phyloP scores from a whole-genome alignment of 371 early-diverging fungal genomes.

The Chytridium lagenaria region DNA sequence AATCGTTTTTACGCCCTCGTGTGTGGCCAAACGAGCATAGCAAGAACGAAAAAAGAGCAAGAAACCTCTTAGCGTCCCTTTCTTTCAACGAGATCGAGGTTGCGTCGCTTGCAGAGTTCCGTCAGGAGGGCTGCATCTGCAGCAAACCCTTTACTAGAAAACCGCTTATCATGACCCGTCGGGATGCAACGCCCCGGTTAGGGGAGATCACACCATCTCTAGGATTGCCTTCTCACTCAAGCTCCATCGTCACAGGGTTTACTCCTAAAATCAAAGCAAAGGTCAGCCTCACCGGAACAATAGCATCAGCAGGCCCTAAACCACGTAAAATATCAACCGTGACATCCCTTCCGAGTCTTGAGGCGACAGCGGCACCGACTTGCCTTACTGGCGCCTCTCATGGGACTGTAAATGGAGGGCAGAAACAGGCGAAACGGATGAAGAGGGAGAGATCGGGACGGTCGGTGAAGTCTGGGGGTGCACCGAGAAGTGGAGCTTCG shows the following conservation, averaged over 20 bases:
- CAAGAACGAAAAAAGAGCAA: too few relatives aligned
- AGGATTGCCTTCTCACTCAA: background rate
- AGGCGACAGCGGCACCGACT: background rate
- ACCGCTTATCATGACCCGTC: background rate
- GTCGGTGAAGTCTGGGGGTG: background rate
- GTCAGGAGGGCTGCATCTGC: too few relatives aligned
- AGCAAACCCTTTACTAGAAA: too few relatives aligned
- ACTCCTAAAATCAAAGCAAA: constrained; percentile 10
- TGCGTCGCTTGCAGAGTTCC: too few relatives aligned
- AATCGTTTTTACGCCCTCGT: too few relatives aligned
- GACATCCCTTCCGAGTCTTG: constrained; percentile 9
- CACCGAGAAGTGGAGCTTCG: background rate
- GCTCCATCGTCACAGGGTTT: constrained; percentile 3
- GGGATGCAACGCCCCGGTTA: background rate
- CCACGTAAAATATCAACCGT: constrained; percentile 3
- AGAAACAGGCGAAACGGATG: background rate
- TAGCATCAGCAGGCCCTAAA: background rate
- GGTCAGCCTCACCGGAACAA: constrained; percentile 6
- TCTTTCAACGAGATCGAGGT: too few relatives aligned
- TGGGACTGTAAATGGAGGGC: background rate
- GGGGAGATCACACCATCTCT: background rate
- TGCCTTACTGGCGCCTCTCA: constrained; percentile 8
- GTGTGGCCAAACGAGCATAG: too few relatives aligned
- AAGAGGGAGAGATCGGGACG: background rate
- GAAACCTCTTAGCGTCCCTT: too few relatives aligned